Evolutionary conservation across 2,329 filamentous ascomycete genomes (phyloP).

Genomic region (Aquanectria penicillioides): DNA sequence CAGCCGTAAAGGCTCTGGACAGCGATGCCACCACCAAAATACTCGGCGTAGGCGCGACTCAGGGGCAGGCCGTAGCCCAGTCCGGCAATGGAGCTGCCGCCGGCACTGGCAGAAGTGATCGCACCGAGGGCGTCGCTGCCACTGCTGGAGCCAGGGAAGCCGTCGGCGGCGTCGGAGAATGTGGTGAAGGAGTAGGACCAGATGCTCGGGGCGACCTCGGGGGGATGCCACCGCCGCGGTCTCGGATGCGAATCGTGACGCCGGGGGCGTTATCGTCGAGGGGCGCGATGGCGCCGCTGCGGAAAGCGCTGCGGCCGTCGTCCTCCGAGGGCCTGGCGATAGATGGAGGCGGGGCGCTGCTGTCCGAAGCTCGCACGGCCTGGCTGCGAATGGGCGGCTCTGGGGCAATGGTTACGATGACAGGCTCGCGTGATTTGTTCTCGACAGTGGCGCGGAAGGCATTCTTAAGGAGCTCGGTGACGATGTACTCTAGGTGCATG

Average conservation of each 20-base stretch:
- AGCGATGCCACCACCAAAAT: slow-evolving; percentile 94
- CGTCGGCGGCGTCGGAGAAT: slow-evolving; percentile 72
- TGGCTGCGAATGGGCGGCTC: slow-evolving; percentile 58
- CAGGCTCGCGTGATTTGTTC: slow-evolving; percentile 79
- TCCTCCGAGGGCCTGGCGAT: slow-evolving; percentile 27
- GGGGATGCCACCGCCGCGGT: slow-evolving; percentile 92
- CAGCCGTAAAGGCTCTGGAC: slow-evolving; percentile 97
- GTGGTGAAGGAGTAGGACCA: slow-evolving; percentile 99
- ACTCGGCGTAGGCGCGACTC: slow-evolving; percentile 94
- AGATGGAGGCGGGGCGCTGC: slow-evolving; percentile 16
- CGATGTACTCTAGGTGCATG: slow-evolving; percentile 96
- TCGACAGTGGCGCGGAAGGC: slow-evolving; percentile 95
- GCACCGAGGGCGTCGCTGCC: slow-evolving; percentile 71
- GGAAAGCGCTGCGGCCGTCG: slow-evolving; percentile 52
- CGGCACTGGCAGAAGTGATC: slow-evolving; percentile 76
- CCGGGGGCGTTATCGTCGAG: slow-evolving; percentile 77
- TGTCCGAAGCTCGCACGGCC: slow-evolving; percentile 31
- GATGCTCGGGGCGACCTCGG: slow-evolving; percentile 86
- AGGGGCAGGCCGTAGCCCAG: slow-evolving; percentile 92
- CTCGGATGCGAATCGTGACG: slow-evolving; percentile 93
- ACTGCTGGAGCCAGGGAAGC: slow-evolving; percentile 52
- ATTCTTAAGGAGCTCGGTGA: slow-evolving; percentile 96
- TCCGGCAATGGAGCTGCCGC: slow-evolving; percentile 87
- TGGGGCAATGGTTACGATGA: slow-evolving; percentile 92
- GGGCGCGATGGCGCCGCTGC: slow-evolving; percentile 61